Base-by-base conservation (phyloP, 768 basidiomycete species). In the Glaciozyma martinii region DNA sequence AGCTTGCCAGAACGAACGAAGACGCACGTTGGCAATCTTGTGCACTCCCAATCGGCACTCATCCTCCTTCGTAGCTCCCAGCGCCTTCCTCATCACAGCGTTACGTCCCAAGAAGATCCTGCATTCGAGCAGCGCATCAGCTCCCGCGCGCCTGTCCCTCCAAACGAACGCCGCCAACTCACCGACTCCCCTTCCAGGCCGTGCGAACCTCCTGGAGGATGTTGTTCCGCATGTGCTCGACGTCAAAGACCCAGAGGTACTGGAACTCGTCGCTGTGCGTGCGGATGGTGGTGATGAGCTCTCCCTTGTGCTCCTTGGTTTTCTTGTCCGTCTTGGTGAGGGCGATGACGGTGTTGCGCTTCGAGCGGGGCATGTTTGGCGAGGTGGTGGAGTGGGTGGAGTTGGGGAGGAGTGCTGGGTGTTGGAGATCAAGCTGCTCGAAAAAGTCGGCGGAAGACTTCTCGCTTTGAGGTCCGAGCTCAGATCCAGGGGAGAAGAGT, bases 191-290 rank as follows among this genome's bases (percentile, higher is more conserved):
- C 81, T 90, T 89, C 95, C 95, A 99, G 68, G 88, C 80, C 65
- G 85, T 85, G 70, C 95, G 83, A 55, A 98, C 89, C 59, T 90
- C 91, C 81, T 98, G 93, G 46, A 99, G 79, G 77, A 90, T 87
- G 32, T 91, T 80, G 78, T 94, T 98, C 66, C 95, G 82, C 91
- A 97, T 94, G 71, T 91, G 85, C 21, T 92, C 93, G 8, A 97
- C 90, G 72, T 88, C 85, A 75, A 99, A 95, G 46, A 97, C 75
- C 90, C 92, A 99, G 78, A 90, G 88, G 77, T 95, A 93, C 74
- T 84, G 84, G 86, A 89, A 97, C 79, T 90, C 88, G 71, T 93
- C 90, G 27, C 85, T 79, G 75, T 85, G 85, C 74, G 81, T 81
- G 80, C 90, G 88, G 60, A 74, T 66, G 37, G 66, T 63, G 23